A percentile compares a stretch with the other conserved stretches of the same genome.
Conservation (phyloP, 2,329 filamentous ascomycete species). For the Pseudogymnoascus destructans region DNA sequence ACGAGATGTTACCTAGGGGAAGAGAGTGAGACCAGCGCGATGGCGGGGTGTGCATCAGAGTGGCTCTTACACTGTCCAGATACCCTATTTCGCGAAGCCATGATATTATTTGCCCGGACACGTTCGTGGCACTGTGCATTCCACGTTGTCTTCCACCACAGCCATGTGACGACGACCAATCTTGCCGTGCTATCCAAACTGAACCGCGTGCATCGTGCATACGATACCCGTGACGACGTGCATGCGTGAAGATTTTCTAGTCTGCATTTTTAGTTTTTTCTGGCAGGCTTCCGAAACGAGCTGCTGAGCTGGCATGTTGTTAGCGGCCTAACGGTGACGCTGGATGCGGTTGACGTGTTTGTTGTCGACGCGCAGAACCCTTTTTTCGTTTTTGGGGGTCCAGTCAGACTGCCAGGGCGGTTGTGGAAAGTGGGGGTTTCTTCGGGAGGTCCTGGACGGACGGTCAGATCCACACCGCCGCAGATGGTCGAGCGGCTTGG, state of each 20-base stretch:
- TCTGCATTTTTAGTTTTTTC: neutral
- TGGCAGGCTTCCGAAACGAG: conserved; percentile 1
- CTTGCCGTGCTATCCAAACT: neutral
- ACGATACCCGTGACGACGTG: neutral
- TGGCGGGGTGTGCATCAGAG: neutral
- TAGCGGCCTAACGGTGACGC: conserved; percentile 3
- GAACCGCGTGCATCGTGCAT: conserved; percentile 5
- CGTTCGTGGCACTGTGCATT: neutral
- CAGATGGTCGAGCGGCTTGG: neutral
- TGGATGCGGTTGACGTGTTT: conserved; percentile 3
- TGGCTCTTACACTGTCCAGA: neutral
- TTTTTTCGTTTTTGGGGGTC: conserved; percentile 1
- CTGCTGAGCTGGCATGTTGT: neutral
- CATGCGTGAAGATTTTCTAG: neutral
- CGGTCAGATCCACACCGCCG: neutral
- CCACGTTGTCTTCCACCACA: neutral
- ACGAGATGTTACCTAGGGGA: neutral
- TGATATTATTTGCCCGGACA: neutral
- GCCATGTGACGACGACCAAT: neutral
- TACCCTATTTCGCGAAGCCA: neutral
- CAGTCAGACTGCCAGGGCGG: neutral
- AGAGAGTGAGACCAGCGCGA: neutral
- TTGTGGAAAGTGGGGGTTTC: neutral
- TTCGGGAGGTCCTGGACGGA: neutral
- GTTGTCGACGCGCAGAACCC: conserved; percentile 4